These are phyloP conservation scores for Citrus medica DNA, from an alignment of 345 rosid species.

Conservation along the genomic window DNA sequence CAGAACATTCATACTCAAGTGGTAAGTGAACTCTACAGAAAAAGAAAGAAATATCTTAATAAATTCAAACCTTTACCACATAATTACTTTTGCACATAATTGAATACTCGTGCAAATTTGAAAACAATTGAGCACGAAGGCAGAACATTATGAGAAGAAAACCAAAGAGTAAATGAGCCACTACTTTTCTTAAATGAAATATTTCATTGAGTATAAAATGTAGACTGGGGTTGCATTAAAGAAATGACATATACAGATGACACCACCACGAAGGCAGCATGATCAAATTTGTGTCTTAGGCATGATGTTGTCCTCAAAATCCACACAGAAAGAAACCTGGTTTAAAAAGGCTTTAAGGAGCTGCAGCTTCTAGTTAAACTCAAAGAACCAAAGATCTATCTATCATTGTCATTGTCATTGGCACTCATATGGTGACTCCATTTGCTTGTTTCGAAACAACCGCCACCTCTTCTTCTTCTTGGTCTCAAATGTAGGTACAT, in stretches of 20 bases:
- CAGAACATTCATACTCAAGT: not conserved
- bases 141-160: not conserved
- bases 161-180: not conserved
- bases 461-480: constrained; percentile 53
- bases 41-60: not conserved
- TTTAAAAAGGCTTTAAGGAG: not conserved
- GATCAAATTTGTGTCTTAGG: constrained; percentile 3
- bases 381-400: not conserved
- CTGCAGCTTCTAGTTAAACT: constrained; percentile 10
- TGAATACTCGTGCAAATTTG: not conserved
- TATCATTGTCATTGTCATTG: constrained; percentile 7
- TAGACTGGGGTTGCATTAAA: constrained; percentile 1
- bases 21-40: not conserved
- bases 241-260: constrained; percentile 17
- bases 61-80: not conserved
- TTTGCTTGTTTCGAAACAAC: constrained; percentile 33
- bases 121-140: not conserved
- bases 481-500: constrained; percentile 32
- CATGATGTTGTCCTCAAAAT: not conserved
- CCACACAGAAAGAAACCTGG: not conserved
- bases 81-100: not conserved
- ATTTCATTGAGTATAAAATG: not conserved
- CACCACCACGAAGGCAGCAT: not conserved
- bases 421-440: constrained; percentile 26
- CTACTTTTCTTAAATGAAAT: not conserved